Evolutionary conservation across 2,329 filamentous ascomycete species (phyloP), one percentile per base, ranked within the genome.

Genomic region (Emydomyces testavorans): DNA sequence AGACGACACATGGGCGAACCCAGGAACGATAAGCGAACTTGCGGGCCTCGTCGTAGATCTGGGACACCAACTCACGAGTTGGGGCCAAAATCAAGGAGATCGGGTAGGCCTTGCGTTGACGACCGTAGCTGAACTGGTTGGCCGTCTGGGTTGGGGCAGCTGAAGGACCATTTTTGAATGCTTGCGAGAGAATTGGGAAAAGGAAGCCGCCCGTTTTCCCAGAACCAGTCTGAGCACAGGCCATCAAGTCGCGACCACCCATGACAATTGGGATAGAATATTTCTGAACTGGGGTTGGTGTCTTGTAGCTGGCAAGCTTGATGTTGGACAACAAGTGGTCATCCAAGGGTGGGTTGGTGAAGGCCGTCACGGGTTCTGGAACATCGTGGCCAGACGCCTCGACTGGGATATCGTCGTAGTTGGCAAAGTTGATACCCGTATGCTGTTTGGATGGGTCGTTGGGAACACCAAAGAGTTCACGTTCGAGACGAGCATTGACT

Each of bases 141-240:
- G 73, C 74, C 57, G 79, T 78, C 54, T 72, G 69, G 52, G 75
- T 72, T 40, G 86, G 84, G 47, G 77, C 65, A 49, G 78, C 59
- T 50, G 83, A 89, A 39, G 92, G 92, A 28, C 92, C 92, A 60
- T 81, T 87, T 63, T 86, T 77, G 76, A 89, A 96, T 46, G 90
- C 87, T 72, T 98, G 90, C n/a, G 92, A 95, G 43, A 98, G 79
- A 56, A 98, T 96, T 51, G 92, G 92, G 77, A 98, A 98, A 55
- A 98, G 75, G 80, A 98, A 98, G 77, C 92, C 92, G 75, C 92
- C 92, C 67, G 92, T 98, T 80, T 98, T 98, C 77, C 92, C 92
- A 63, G 92, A 98, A 82, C 90, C 92, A 59, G 92, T 98, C 78
- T 98, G 92, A 61, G 92, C 92, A 76, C 92, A 98, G 69, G 92